These are phyloP conservation scores for Colletotrichum graminicola DNA, from an alignment of 2,329 filamentous ascomycete species.

Conservation along the genomic window DNA sequence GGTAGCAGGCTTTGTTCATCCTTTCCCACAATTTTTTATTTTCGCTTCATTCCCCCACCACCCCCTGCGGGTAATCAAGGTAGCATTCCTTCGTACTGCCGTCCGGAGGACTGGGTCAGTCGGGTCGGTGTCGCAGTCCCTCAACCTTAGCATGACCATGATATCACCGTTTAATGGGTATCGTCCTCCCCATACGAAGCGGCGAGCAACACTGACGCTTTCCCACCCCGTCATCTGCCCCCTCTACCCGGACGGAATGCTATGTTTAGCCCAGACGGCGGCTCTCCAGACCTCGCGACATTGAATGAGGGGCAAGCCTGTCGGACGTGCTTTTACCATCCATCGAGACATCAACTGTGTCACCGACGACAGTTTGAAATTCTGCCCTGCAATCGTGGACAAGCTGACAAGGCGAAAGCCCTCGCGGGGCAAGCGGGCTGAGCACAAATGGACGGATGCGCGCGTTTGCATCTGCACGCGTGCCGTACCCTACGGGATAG, in stretches of 20 bases:
- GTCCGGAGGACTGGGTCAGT: neutral
- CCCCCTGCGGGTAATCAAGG: too few species aligned
- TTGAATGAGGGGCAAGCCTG: neutral
- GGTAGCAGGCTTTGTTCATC: neutral
- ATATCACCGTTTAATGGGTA: constrained; percentile 22
- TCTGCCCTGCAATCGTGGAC: neutral
- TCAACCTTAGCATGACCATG: constrained; percentile 14
- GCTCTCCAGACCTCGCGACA: neutral
- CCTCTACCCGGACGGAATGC: constrained; percentile 1
- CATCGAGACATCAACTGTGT: neutral
- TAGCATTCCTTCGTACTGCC: neutral
- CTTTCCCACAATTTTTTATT: constrained; percentile 1
- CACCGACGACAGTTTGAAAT: neutral
- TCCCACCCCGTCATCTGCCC: neutral
- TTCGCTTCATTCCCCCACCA: neutral
- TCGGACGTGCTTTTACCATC: neutral
- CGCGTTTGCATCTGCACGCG: neutral
- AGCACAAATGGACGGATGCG: neutral
- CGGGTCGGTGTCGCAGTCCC: neutral
- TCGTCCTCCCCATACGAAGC: constrained; percentile 18
- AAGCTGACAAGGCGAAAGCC: neutral
- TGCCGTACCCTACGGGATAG: neutral
- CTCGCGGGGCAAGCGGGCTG: neutral
- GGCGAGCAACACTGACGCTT: neutral
- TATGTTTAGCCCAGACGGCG: constrained; percentile 4